A percentile compares a stretch with the other conserved stretches of the same genome.
Conservation (phyloP, 805 yeast genomes). For the Saturnispora serradocipensis region DNA sequence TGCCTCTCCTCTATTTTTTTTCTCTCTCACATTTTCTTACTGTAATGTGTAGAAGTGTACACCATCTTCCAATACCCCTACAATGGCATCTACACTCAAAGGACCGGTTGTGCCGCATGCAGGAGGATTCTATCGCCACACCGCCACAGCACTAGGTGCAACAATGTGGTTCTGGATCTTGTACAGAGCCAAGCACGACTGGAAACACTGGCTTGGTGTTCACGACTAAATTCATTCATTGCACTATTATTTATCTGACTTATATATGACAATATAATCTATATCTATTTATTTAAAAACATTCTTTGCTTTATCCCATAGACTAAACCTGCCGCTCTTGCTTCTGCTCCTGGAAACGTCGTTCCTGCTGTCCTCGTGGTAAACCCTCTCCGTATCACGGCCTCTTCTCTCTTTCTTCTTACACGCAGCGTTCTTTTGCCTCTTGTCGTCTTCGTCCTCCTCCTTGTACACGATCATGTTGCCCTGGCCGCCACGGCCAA, state of each 20-base stretch:
- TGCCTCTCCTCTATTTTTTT: neutral
- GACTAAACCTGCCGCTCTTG: constrained; percentile 28
- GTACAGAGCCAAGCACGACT: constrained; percentile 70
- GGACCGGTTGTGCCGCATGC: constrained; percentile 42
- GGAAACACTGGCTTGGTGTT: constrained; percentile 46
- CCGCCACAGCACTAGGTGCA: constrained; percentile 67
- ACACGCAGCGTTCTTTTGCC: constrained; percentile 1
- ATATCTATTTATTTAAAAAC: constrained; percentile 3
- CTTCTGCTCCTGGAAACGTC: neutral
- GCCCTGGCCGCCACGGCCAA: constrained; percentile 6
- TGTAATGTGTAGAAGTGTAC: no score
- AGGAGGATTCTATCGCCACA: constrained; percentile 45
- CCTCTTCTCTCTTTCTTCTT: constrained; percentile 23
- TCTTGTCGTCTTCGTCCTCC: neutral
- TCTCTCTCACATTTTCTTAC: neutral
- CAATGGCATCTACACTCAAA: neutral
- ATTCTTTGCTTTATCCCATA: constrained; percentile 2
- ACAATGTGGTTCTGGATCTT: constrained; percentile 86
- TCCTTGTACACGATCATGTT: neutral
- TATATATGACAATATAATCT: neutral
- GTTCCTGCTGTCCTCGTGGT: neutral
- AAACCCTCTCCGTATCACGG: neutral
- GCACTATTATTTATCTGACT: neutral
- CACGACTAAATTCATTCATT: neutral
- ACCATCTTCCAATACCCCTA: no score